A percentile compares a stretch with the other conserved stretches of the same genome.
Evolutionary conservation across 331 rosid species (phyloP).

Genomic region (Quercus lobata): DNA sequence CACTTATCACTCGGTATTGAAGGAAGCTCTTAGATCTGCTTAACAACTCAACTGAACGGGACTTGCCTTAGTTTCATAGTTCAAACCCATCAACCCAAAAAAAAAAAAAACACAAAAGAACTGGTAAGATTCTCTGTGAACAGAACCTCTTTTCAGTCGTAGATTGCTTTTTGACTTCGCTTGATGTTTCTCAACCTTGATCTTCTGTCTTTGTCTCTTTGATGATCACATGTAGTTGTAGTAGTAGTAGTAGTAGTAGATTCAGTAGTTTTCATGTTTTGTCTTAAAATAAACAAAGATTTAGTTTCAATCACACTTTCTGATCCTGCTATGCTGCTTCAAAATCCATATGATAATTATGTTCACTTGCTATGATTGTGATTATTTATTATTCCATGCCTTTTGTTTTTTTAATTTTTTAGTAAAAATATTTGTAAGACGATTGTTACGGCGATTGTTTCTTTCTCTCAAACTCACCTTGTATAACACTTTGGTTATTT

Average conservation of each 20-base stretch:
- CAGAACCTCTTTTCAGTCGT: neutral
- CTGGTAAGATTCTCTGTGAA: conserved; percentile 26
- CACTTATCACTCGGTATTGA: neutral
- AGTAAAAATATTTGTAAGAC: too few relatives aligned
- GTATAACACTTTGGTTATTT: neutral
- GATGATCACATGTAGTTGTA: conserved; percentile 9
- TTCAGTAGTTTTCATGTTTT: too few relatives aligned
- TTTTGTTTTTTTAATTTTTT: neutral
- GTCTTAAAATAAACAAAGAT: neutral
- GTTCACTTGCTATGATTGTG: conserved; percentile 13
- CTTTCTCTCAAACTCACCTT: neutral
- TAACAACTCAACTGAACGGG: conserved; percentile 19
- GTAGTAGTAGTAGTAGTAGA: too few relatives aligned
- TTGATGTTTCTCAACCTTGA: neutral
- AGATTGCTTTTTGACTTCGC: neutral
- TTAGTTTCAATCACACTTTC: neutral
- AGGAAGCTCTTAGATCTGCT: conserved; percentile 40
- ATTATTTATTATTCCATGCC: conserved; percentile 12
- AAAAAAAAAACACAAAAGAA: neutral
- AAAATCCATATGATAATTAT: neutral
- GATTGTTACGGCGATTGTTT: neutral
- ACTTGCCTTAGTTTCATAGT: conserved; percentile 14
- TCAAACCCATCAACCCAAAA: neutral
- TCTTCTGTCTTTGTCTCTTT: neutral
- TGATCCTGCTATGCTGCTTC: conserved; percentile 3